These are phyloP conservation scores for Lasiodiplodia citricola DNA, from an alignment of 2,329 filamentous ascomycete genomes.

Conservation along the genomic window DNA sequence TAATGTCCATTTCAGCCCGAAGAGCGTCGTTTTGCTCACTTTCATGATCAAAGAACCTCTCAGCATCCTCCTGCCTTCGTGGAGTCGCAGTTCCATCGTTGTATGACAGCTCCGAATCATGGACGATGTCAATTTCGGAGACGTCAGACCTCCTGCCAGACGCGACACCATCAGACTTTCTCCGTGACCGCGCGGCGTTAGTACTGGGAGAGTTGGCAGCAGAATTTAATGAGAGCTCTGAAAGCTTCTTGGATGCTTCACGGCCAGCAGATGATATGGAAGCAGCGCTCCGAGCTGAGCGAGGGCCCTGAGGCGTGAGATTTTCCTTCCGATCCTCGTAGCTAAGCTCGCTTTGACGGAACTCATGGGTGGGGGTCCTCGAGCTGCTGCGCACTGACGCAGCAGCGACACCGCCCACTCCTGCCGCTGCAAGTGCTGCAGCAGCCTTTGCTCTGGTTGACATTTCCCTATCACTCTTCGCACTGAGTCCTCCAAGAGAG, in stretches of 20 bases:
- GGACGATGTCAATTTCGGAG: slow-evolving; percentile 1
- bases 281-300: slow-evolving; percentile 48
- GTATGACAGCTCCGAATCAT: slow-evolving; percentile 12
- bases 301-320: slow-evolving; percentile 49
- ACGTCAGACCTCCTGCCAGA: slow-evolving; percentile 50
- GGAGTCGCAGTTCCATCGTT: slow-evolving; percentile 25
- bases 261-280: slow-evolving; percentile 68
- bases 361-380: slow-evolving; percentile 49
- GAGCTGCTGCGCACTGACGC: slow-evolving; percentile 64
- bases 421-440: slow-evolving; percentile 44
- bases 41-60: slow-evolving; percentile 58
- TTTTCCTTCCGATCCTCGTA: slow-evolving; percentile 21
- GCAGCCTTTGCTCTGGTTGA: slow-evolving; percentile 39
- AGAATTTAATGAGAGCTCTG: slow-evolving; percentile 65
- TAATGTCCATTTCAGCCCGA: slow-evolving; percentile 51
- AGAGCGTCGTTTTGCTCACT: slow-evolving; percentile 66
- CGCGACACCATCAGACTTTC: slow-evolving; percentile 58
- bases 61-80: slow-evolving; percentile 44
- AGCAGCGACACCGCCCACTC: slow-evolving; percentile 34
- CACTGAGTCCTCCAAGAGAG: slow-evolving; percentile 57
- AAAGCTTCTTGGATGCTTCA: slow-evolving; percentile 57
- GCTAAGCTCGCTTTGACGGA: slow-evolving; percentile 44
- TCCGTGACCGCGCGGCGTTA: slow-evolving; percentile 59
- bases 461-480: slow-evolving; percentile 53
- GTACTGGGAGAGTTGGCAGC: slow-evolving; percentile 64